Base-by-base conservation (phyloP, 2,329 filamentous ascomycete species). In the Colletotrichum musicola region DNA sequence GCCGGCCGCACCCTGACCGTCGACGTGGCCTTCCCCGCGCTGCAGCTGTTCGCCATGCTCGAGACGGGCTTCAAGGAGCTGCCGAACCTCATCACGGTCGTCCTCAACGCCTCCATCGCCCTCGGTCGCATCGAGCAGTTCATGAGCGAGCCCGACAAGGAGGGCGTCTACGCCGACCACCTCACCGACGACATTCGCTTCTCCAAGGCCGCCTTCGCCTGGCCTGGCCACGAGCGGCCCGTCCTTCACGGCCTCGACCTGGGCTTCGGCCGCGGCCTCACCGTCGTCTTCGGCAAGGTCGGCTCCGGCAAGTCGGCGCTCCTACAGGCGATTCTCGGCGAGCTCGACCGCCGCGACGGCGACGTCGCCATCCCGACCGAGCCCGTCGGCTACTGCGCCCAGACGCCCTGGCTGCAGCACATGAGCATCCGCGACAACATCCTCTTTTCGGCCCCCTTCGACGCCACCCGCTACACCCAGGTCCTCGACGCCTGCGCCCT, bases 21-120 rank as follows among this genome's bases (percentile, higher is more conserved):
- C 42, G 92, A 97, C 69, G 85, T 97, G 27, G 94, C 94, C 10
- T 97, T 97, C 77, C 94, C 94, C 0, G 94, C 94, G 0, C 83
- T 97, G 2, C 91, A 95, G 69, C 84, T 97, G 0, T 97, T 97
- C 74, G 83, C 84, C 1, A 89, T 95, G 82, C 82, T 97, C 12
- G 92, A 95, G 73, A 84, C 81, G 1, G 93, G 90, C 69, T 82
- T 97, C 56, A 89, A 90, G 63, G 92, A 94, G 60, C 81, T 97
- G 0, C 95, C 95, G 2, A 84, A 88, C 35, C 81, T 97, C 10
- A 89, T 97, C 50, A 94, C 92, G 0, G 88, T 91, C 0, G 81
- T 95, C 4, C 86, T 97, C 72, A 97, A 97, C 74, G 93, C 94
- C 0, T 90, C 88, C n/a, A 91, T 97, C 18, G 92, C 94, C 0